phyloP scores from a whole-genome alignment of 768 basidiomycete genomes.

The Phylloporus sp. region DNA sequence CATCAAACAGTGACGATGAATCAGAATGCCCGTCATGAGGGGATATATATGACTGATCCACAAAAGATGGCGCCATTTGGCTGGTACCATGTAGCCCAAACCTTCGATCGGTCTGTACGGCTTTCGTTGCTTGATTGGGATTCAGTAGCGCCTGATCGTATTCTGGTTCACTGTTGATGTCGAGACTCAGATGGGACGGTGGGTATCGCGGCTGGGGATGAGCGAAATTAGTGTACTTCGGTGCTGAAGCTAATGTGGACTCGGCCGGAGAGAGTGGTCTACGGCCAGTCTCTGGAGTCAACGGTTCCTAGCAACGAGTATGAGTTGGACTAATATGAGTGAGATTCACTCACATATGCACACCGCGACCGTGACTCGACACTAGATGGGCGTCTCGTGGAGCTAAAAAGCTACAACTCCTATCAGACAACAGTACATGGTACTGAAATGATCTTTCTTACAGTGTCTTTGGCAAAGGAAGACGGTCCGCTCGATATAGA shows the following conservation, averaged over 20 bases:
- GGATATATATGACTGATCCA: slow-evolving; percentile 40
- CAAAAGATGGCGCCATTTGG: slow-evolving; percentile 33
- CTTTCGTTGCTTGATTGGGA: slow-evolving; percentile 53
- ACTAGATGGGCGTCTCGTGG: slow-evolving; percentile 33
- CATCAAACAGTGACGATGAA: slow-evolving; percentile 65
- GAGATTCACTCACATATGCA: slow-evolving; percentile 31
- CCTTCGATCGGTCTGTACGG: slow-evolving; percentile 62
- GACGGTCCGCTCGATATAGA: slow-evolving; percentile 44
- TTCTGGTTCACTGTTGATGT: slow-evolving; percentile 43
- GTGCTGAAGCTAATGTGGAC: slow-evolving; percentile 24
- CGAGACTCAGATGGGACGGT: slow-evolving; percentile 32
- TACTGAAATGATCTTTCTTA: slow-evolving; percentile 33
- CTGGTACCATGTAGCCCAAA: slow-evolving; percentile 28
- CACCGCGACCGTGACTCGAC: slow-evolving; percentile 30
- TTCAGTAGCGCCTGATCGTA: slow-evolving; percentile 27
- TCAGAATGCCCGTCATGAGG: slow-evolving; percentile 66
- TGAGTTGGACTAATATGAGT: slow-evolving; percentile 7
- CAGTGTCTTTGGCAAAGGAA: slow-evolving; percentile 41
- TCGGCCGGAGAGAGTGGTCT: slow-evolving; percentile 43
- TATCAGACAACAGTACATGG: slow-evolving; percentile 26
- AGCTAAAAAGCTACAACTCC: slow-evolving; percentile 19
- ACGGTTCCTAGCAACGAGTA: slow-evolving; percentile 34
- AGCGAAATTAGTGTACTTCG: slow-evolving; percentile 24
- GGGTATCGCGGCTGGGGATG: slow-evolving; percentile 26
- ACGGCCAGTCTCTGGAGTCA: slow-evolving; percentile 43